Conservation (phyloP, 306 rosid species). For the Prosopis cineraria region DNA sequence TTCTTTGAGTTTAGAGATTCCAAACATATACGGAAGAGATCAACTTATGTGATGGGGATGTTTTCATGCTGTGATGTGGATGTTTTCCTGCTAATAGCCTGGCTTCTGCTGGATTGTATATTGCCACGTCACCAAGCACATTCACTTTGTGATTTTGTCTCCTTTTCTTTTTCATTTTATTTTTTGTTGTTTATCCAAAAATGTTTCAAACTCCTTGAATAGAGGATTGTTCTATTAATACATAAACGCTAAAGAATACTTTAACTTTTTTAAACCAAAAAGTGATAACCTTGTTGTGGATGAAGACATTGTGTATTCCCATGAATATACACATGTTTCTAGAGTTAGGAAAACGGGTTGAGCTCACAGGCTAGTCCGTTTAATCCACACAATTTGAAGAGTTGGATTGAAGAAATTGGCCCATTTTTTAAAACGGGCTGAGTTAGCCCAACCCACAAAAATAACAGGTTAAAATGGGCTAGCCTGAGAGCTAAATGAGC, state of each 20-base stretch:
- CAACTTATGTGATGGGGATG: background rate
- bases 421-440: no score
- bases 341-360: no score
- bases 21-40: background rate
- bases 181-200: background rate
- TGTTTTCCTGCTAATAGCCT: background rate
- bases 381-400: no score
- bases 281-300: background rate
- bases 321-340: slow-evolving; percentile 15
- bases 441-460: no score
- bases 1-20: background rate
- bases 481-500: no score
- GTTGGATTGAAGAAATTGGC: no score
- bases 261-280: slow-evolving; percentile 13
- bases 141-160: background rate
- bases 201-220: background rate
- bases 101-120: no score
- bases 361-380: no score
- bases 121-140: background rate
- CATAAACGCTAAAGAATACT: background rate
- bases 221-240: no score
- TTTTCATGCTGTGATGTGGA: background rate
- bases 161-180: background rate
- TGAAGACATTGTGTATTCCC: background rate
- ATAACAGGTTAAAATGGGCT: no score